Base-by-base conservation (phyloP, 768 basidiomycete genomes). In the Amanita jacksonii region DNA sequence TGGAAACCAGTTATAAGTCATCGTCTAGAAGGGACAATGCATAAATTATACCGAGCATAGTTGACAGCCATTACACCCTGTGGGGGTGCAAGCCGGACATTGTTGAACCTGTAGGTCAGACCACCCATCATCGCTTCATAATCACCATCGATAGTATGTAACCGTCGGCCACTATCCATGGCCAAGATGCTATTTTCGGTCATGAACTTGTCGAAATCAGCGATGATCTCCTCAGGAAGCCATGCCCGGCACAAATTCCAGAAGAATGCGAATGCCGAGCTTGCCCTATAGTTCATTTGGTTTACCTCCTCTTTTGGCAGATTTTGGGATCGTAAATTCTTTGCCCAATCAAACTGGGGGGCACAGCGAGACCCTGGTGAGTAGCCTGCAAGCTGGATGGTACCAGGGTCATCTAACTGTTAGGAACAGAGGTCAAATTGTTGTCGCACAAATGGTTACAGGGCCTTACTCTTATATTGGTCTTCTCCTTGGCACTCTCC, bases 61-160 rank as follows among this genome's bases (percentile, higher is more conserved):
- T 49, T 51, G 20, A 31, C 23, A 9, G 25, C 49, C 23, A 49
- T 23, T 10, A 45, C 43, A 38, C 48, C 50, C 25, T 16, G 19
- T 20, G 50, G 49, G 7, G 50, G 50, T 16, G 50, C 48, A 15
- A 36, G 35, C 20, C n/a, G 15, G 7, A 38, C 32, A 36, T 36
- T n/a, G 27, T 28, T 28, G 38, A 45, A 45, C 28, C 22, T 35
- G 5, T 37, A 35, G 3, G 20, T 16, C 8, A 20, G 13, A 12
- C 36, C 44, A 20, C 25, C 44, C 13, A 45, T 27, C 12, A 19
- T 34, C 15, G 24, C 16, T 19, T 12, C 24, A 25, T 45, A 45
- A 5, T 35, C 36, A n/a, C 44, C 44, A 24, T 36, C 27, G n/a
- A 15, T 25, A n/a, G 7, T 12, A 24, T 9, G 34, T 23, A 38